These are phyloP conservation scores for Amphicarpaea edgeworthii DNA, from an alignment of 306 rosid species.

Conservation along the genomic window DNA sequence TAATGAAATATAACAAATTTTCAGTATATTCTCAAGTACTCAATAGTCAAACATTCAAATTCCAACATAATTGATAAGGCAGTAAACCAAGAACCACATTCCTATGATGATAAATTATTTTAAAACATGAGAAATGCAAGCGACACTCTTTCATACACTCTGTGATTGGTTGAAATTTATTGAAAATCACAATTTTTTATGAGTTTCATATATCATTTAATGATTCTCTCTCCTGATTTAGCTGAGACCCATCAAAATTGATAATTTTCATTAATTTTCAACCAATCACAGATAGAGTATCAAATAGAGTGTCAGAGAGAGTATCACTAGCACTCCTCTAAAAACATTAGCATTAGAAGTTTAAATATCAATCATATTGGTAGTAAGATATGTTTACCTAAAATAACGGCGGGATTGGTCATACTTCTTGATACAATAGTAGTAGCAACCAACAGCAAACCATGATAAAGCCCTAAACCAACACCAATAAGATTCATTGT, in stretches of 20 bases:
- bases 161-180: no score
- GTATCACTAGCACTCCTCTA: no score
- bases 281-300: no score
- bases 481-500: slow-evolving; percentile 30
- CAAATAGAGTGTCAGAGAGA: no score
- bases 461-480: slow-evolving; percentile 86
- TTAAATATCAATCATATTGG: not conserved
- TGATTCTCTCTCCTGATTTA: no score
- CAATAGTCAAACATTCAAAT: slow-evolving; percentile 5
- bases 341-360: slow-evolving; percentile 9
- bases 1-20: slow-evolving; percentile 12
- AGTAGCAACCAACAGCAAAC: slow-evolving; percentile 99
- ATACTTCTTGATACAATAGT: slow-evolving; percentile 93
- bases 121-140: no score
- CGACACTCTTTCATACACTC: no score
- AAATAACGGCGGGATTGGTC: slow-evolving; percentile 91
- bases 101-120: slow-evolving; percentile 15
- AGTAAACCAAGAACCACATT: slow-evolving; percentile 8
- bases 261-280: no score
- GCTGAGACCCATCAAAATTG: no score
- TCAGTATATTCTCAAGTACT: slow-evolving; percentile 6
- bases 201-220: no score
- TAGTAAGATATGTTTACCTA: slow-evolving; percentile 60
- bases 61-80: not conserved
- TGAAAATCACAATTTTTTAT: no score